Conservation (phyloP, 176 grass and related monocot genomes). For the Eremochloa ophiuroides region DNA sequence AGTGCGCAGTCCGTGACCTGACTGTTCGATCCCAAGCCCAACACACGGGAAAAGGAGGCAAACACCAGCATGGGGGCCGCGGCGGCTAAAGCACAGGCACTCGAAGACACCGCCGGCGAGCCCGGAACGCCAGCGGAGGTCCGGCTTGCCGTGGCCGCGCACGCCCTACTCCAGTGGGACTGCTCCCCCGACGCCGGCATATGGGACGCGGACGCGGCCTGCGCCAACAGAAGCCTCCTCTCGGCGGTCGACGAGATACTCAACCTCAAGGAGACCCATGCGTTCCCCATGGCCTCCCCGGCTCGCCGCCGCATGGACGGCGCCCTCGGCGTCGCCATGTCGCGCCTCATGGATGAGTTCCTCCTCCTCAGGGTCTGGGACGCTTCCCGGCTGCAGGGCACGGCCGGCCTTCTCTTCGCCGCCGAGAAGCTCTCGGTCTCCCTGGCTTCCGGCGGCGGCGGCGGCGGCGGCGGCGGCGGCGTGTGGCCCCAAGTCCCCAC, state of each 20-base stretch:
- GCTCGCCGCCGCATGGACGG: constrained; percentile 1
- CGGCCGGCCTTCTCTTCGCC: not conserved
- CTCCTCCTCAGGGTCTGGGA: constrained; percentile 29
- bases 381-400: not conserved
- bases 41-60: not conserved
- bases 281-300: constrained; percentile 12
- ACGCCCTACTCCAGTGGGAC: not conserved
- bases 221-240: constrained; percentile 7
- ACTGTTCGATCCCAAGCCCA: not conserved
- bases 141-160: not conserved
- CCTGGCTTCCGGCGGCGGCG: not conserved
- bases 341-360: constrained; percentile 17
- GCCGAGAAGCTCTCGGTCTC: not conserved
- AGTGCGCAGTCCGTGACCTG: not conserved
- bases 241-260: constrained; percentile 4
- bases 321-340: constrained; percentile 11
- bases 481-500: not conserved
- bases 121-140: not conserved
- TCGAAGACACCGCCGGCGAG: not conserved
- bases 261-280: constrained; percentile 17
- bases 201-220: constrained; percentile 8
- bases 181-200: not conserved
- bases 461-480: too few species aligned
- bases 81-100: not conserved
- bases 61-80: not conserved